Evolutionary conservation across 2,329 filamentous ascomycete genomes (phyloP), one percentile per base, ranked within the genome.

Genomic region (Diplodia sapinea): DNA sequence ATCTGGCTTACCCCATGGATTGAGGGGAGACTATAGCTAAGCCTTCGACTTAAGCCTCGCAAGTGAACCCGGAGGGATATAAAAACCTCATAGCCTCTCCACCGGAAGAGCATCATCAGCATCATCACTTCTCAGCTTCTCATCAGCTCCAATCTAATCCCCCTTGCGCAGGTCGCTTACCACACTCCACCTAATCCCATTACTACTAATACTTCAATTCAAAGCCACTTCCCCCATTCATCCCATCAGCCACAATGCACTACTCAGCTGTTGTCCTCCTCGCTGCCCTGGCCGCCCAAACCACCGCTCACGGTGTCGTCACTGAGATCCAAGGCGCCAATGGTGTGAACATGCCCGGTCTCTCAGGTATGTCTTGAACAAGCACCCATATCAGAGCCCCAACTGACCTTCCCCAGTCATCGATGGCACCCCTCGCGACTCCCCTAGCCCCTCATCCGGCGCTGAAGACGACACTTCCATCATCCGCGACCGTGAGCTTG

Each of bases 401-500:
- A 36, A 61, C 70, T 72, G 67, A 75, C 67, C 64, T 65, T 20
- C 29, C 33, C 63, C 72, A 83, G 86, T 90, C 70, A 81, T 82
- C 56, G 88, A 91, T 69, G 88, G 88, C 73, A 90, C 88, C 70
- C 89, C 88, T 62, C 87, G 89, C 74, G 88, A 91, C 79, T 91
- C 88, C 77, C 81, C 85, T 62, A 81, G 80, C 72, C 87, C 88
- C 72, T 70, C 76, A 55, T 90, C 88, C 74, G 89, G 88, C 68
- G 84, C 88, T n/a, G 85, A 91, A 76, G 86, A 85, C 68, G 89
- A 91, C 74, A 91, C 89, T n/a, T 83, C 88, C 76, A 89, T 91
- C 81, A 89, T 91, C 78, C 86, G 88, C 47, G 78, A 85, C 69
- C 78, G 80, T 13, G 88, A 90, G 78, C 82, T 91, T 68, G 79